Base-by-base conservation (phyloP, 176 grass and related monocot species). In the Aechmea fasciata region DNA sequence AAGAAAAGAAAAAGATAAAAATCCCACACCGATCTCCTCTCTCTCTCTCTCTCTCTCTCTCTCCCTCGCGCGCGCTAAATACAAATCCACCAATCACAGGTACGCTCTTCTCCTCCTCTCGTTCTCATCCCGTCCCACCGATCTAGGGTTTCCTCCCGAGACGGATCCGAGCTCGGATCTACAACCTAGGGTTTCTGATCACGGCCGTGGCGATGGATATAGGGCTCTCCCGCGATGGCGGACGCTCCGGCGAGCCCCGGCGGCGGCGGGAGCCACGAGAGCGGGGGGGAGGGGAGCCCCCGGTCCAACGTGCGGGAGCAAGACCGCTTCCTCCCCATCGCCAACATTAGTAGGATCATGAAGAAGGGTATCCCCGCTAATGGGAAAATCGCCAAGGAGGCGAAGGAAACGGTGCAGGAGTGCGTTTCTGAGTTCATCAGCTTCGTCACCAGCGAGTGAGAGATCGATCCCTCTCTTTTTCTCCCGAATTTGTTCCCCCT, bases 401-500 rank as follows among this genome's bases (percentile, higher is more conserved):
- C 89, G 50, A 91, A 87, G 76, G 89, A 91, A 79, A 84, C 85
- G 49, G 82, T 91, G 59, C 89, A 87, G 89, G 82, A 91, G 76
- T 91, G 88, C 73, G 85, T 91, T 62, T 91, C 88, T 11, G 89
- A 87, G 89, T 91, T 91, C 82, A 87, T 91, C 61, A 87, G 84
- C 66, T 91, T 91, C 85, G 81, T 91, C 75, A 91, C 89, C 47
- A 91, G 85, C 82, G 89, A 91, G 89, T 91, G 50, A 65, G 87
- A 64, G 87, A 64, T 57, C 13, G 2, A 47, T 11, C 13, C 6
- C 12, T 12, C 22, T 50, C 0, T 10, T 51, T n/a, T 10, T 12
- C 1, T 52, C 78, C 41, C 71, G 57, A n/a, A 26, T 7, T 50
- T 11, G 22, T 19, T 48, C 59, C 19, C n/a, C 22, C 22, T 23